Evolutionary conservation across 305 asterid species (phyloP).

Genomic region (Solanum hybrid): DNA sequence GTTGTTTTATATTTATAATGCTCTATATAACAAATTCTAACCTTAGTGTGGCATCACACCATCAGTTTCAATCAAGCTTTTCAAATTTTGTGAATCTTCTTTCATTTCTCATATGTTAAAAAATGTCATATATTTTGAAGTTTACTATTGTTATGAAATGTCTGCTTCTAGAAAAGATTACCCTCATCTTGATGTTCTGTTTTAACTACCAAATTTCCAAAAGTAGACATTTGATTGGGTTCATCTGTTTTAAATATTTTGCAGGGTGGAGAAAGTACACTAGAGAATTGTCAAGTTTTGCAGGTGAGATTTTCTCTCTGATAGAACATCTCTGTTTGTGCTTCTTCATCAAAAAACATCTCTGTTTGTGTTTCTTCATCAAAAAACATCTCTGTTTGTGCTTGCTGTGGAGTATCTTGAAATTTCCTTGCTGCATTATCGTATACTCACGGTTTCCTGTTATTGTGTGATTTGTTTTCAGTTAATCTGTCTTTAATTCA

Average conservation of each 20-base stretch:
- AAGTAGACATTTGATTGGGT: neutral
- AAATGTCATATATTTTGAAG: neutral
- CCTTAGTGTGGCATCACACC: neutral
- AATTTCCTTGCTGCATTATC: neutral
- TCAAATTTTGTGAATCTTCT: neutral
- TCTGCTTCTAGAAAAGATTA: neutral
- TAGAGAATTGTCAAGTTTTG: constrained; percentile 89
- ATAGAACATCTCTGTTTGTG: no score
- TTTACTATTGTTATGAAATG: neutral
- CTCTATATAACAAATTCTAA: neutral
- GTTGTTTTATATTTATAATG: neutral
- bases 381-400: neutral
- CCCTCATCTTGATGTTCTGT: neutral
- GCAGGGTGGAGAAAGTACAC: constrained; percentile 83
- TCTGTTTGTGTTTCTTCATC: no score
- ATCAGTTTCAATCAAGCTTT: neutral
- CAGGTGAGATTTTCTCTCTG: constrained; percentile 11
- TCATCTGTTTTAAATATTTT: neutral
- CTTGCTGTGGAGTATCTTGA: neutral
- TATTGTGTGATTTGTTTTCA: neutral
- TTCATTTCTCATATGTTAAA: neutral
- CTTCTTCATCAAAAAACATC: no score
- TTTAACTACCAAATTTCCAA: neutral
- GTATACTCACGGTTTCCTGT: neutral
- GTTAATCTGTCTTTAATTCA: neutral